Percentiles rank a stretch among this genome's conserved stretches.
Evolutionary conservation across 169 alveolate species (phyloP).

Genomic region (Cryptosporidium parvum): DNA sequence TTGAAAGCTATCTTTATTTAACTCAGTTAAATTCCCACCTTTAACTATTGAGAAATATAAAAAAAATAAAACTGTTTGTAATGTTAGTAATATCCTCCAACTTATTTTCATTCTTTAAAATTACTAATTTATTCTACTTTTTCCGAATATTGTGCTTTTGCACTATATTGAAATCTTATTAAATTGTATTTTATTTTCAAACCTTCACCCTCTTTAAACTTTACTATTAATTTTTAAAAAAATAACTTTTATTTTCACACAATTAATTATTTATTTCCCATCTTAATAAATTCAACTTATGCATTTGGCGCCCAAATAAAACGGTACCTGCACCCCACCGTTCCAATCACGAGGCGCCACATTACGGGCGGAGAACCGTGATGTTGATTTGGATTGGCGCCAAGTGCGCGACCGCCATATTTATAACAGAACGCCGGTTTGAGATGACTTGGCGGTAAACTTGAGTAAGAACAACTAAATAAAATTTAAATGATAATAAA

Average conservation of each 20-base stretch:
- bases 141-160: not conserved
- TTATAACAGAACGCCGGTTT: not conserved
- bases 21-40: slow-evolving; percentile 1
- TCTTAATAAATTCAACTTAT: too few species aligned
- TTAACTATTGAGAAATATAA: not conserved
- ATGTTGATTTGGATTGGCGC: too few species aligned
- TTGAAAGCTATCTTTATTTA: slow-evolving; percentile 6
- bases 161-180: not conserved
- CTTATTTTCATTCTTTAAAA: not conserved
- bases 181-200: not conserved
- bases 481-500: too few species aligned
- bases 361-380: too few species aligned
- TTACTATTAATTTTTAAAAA: too few species aligned
- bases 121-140: not conserved
- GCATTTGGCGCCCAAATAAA: too few species aligned
- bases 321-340: too few species aligned
- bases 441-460: not conserved
- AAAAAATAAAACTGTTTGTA: not conserved
- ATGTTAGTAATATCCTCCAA: not conserved
- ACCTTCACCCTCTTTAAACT: not conserved
- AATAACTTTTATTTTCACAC: too few species aligned
- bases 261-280: too few species aligned
- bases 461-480: not conserved
- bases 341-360: too few species aligned
- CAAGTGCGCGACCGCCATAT: too few species aligned